phyloP scores from a whole-genome alignment of 2,329 filamentous ascomycete genomes.

The Calonectria pseudoreteaudii region DNA sequence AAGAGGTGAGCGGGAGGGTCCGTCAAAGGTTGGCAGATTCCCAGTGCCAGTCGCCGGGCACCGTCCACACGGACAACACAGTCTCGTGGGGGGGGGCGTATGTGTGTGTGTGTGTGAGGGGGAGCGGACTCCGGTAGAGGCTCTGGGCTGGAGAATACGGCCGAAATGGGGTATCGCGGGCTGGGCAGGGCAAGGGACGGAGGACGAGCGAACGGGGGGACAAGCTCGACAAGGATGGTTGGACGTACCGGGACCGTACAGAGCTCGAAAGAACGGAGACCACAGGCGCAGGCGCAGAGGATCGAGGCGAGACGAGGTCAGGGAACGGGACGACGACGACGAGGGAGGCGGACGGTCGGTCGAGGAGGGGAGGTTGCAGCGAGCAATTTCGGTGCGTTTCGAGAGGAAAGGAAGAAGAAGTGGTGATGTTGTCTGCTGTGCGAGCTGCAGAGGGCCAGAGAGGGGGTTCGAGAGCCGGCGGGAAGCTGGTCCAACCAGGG shows the following conservation, averaged over 20 bases:
- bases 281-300: constrained; percentile 1
- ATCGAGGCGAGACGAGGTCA: background rate
- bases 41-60: constrained; percentile 23
- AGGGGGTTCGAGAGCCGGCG: background rate
- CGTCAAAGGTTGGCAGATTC: constrained; percentile 24
- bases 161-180: constrained; percentile 36
- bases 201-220: constrained; percentile 35
- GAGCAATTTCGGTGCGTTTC: constrained; percentile 24
- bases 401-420: background rate
- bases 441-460: background rate
- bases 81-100: constrained; percentile 28
- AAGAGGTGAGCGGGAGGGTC: constrained; percentile 34
- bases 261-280: constrained; percentile 1
- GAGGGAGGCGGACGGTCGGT: constrained; percentile 15
- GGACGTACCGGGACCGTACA: constrained; percentile 24
- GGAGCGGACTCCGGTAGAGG: constrained; percentile 30
- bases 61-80: constrained; percentile 4
- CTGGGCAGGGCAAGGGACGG: constrained; percentile 32
- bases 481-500: constrained; percentile 6
- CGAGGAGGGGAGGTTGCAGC: constrained; percentile 26
- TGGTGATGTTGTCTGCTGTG: constrained; percentile 25
- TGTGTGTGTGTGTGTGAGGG: too few relatives aligned
- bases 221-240: constrained; percentile 17
- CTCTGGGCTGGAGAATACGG: constrained; percentile 43
- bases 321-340: constrained; percentile 14